phyloP scores from a whole-genome alignment of 139 green algal genomes.

The Eudorina sp. region DNA sequence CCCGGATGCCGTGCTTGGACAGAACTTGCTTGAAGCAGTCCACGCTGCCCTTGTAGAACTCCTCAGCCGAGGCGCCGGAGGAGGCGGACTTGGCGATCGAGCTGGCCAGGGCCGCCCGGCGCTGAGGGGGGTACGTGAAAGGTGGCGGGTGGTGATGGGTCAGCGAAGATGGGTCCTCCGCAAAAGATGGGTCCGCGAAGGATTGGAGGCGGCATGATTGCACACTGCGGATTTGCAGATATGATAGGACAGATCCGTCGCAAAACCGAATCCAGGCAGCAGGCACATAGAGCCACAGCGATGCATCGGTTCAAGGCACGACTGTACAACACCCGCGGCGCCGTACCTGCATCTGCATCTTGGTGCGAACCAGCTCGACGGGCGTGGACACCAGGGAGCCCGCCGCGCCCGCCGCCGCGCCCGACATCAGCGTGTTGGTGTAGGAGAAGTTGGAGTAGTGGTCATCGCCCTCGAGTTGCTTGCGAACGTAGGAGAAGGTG shows the following conservation, averaged over 20 bases:
- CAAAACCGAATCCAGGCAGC: too few species aligned
- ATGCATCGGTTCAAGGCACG: background rate
- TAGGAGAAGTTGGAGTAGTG: slow-evolving; percentile 31
- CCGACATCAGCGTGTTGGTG: slow-evolving; percentile 53
- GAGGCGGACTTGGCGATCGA: background rate
- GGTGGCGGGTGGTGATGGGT: too few species aligned
- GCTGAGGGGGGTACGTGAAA: too few species aligned
- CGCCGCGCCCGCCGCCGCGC: slow-evolving; percentile 52
- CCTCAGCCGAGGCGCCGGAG: background rate
- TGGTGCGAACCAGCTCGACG: slow-evolving; percentile 61
- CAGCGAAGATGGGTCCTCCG: too few species aligned
- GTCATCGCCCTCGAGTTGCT: slow-evolving; percentile 39
- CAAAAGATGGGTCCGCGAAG: too few species aligned
- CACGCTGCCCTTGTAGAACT: slow-evolving; percentile 62
- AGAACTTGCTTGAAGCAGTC: slow-evolving; percentile 65
- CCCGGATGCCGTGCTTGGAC: slow-evolving; percentile 55
- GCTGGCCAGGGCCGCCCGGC: slow-evolving; percentile 13
- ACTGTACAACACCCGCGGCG: background rate
- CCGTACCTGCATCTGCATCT: slow-evolving; percentile 61
- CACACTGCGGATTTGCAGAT: too few species aligned
- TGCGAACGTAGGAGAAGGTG: slow-evolving; percentile 49
- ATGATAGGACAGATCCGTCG: too few species aligned
- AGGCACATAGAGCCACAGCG: too few species aligned
- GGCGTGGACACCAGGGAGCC: slow-evolving; percentile 53
- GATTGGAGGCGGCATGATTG: too few species aligned